phyloP scores from a whole-genome alignment of 352 stramenopile species.

The Globisporangium apiculatum region DNA sequence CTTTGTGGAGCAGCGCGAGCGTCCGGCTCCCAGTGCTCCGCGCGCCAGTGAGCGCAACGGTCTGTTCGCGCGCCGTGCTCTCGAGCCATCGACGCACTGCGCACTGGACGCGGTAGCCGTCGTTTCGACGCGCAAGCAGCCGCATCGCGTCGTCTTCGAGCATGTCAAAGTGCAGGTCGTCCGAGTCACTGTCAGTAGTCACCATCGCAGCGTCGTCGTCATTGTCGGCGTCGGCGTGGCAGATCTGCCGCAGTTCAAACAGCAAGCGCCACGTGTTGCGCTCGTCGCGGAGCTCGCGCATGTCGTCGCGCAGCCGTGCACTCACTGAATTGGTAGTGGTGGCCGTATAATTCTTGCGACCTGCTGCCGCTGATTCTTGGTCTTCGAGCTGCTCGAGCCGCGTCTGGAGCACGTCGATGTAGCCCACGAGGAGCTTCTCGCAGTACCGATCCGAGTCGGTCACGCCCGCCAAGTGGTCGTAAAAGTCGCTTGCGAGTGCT shows the following conservation, averaged over 20 bases:
- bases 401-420: conserved; percentile 71
- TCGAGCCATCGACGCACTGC: conserved; percentile 25
- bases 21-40: conserved; percentile 41
- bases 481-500: conserved; percentile 71
- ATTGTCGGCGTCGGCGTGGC: conserved; percentile 18
- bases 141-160: conserved; percentile 70
- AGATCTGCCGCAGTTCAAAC: too few relatives aligned
- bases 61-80: conserved; percentile 66
- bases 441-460: conserved; percentile 67
- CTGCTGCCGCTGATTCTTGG: neutral
- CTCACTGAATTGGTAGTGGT: conserved; percentile 13
- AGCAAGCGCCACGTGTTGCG: neutral
- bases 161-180: conserved; percentile 65
- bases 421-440: conserved; percentile 64
- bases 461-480: conserved; percentile 58
- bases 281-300: conserved; percentile 21
- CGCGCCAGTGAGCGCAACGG: conserved; percentile 44
- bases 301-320: conserved; percentile 24
- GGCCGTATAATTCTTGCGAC: neutral
- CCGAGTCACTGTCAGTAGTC: conserved; percentile 18
- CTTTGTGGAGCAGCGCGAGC: conserved; percentile 52
- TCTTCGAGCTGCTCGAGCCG: conserved; percentile 50
- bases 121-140: conserved; percentile 46
- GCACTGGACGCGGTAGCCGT: conserved; percentile 62
- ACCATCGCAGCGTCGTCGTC: conserved; percentile 24